Conservation (phyloP, 2,329 filamentous ascomycete genomes). For the Zopfia rhizophila region DNA sequence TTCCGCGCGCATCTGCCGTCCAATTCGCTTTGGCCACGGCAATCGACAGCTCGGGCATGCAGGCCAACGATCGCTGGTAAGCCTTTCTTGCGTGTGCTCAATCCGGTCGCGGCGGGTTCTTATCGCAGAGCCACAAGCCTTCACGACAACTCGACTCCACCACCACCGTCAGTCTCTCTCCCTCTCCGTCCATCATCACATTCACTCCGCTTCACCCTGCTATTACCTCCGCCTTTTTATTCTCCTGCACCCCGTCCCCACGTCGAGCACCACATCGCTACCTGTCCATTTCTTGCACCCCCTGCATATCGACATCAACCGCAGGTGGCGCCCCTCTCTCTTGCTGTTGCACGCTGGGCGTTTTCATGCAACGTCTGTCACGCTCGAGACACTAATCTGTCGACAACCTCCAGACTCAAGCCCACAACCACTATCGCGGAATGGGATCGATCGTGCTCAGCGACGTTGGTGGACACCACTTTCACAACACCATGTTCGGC, state of each 20-base stretch:
- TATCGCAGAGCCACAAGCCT: conserved; percentile 28
- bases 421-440: conserved; percentile 50
- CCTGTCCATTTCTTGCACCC: conserved; percentile 18
- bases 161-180: not conserved
- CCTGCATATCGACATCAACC: conserved; percentile 30
- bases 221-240: conserved; percentile 5
- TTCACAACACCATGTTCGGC: conserved; percentile 75
- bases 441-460: conserved; percentile 71
- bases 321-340: conserved; percentile 15
- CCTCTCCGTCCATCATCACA: conserved; percentile 2
- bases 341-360: not conserved
- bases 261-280: conserved; percentile 18
- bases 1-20: conserved; percentile 47
- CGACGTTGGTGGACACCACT: conserved; percentile 80
- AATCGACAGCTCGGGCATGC: conserved; percentile 39
- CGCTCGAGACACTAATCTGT: conserved; percentile 7
- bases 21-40: conserved; percentile 58
- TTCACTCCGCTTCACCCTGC: conserved; percentile 2
- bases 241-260: conserved; percentile 18
- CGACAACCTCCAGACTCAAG: conserved; percentile 12
- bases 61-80: conserved; percentile 27
- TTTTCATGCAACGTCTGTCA: conserved; percentile 19
- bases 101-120: conserved; percentile 21
- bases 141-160: conserved; percentile 1
- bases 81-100: conserved; percentile 24